These are phyloP conservation scores for Dactylonectria macrodidyma DNA, from an alignment of 2,329 filamentous ascomycete species.

Conservation along the genomic window DNA sequence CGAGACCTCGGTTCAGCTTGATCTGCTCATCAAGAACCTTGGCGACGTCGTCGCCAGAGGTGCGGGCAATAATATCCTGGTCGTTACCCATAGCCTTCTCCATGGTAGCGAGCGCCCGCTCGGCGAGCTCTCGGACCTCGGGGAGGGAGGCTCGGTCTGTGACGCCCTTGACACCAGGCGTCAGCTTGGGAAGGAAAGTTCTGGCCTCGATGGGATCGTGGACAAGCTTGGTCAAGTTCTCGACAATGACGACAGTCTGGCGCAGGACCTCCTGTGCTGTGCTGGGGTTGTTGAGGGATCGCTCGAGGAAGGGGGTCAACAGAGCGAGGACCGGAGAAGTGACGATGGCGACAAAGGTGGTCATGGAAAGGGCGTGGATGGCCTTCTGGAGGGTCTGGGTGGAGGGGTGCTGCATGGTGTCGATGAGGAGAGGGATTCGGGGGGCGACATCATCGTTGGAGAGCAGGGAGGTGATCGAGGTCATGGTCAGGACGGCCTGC, in stretches of 20 bases:
- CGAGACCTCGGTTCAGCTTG: conserved; percentile 76
- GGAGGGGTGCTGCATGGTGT: conserved; percentile 95
- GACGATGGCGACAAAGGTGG: conserved; percentile 97
- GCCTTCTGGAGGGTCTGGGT: conserved; percentile 92
- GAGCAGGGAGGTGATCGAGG: conserved; percentile 87
- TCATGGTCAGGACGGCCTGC: conserved; percentile 94
- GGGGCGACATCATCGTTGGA: conserved; percentile 98
- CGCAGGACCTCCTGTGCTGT: conserved; percentile 95
- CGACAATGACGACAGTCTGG: conserved; percentile 95
- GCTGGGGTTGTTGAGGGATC: conserved; percentile 90
- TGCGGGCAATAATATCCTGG: conserved; percentile 76
- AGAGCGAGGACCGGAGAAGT: conserved; percentile 96
- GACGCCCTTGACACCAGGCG: conserved; percentile 93
- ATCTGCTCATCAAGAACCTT: conserved; percentile 83
- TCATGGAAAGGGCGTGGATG: conserved; percentile 96
- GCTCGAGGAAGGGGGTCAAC: conserved; percentile 93
- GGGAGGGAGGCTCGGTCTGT: conserved; percentile 91
- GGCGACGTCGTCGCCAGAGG: conserved; percentile 80
- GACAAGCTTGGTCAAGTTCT: conserved; percentile 98
- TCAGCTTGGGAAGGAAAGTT: conserved; percentile 94
- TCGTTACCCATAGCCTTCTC: conserved; percentile 90
- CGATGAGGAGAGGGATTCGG: conserved; percentile 90
- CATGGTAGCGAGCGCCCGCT: conserved; percentile 87
- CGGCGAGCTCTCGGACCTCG: conserved; percentile 92
- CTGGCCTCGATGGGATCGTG: conserved; percentile 95